A percentile compares a stretch with the other conserved stretches of the same genome.
phyloP scores from a whole-genome alignment of 1,284 basidiomycete genomes.

The Ganoderma multipileum region DNA sequence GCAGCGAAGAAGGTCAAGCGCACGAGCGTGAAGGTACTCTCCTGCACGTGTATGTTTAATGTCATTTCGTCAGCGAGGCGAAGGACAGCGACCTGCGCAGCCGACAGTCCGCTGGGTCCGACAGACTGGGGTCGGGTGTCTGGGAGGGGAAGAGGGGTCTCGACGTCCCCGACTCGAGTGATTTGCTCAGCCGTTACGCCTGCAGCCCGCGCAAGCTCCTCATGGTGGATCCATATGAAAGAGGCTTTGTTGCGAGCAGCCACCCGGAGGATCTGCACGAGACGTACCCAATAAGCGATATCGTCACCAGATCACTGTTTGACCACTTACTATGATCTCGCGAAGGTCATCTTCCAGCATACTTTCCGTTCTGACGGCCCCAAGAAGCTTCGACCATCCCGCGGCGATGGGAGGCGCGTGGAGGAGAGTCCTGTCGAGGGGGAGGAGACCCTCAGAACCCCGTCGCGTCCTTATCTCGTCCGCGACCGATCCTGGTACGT shows the following conservation, averaged over 20 bases:
- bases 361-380: slow-evolving; percentile 28
- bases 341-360: slow-evolving; percentile 32
- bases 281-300: not conserved
- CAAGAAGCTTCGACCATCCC: slow-evolving; percentile 29
- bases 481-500: not conserved
- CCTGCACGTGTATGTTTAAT: not conserved
- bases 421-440: not conserved
- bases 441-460: not conserved
- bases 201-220: not conserved
- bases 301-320: not conserved
- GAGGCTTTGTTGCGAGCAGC: slow-evolving; percentile 4
- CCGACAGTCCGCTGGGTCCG: not conserved
- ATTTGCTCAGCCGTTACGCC: slow-evolving; percentile 7
- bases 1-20: not conserved
- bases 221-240: slow-evolving; percentile 6
- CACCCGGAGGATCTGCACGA: not conserved
- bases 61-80: not conserved
- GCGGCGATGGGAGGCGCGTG: slow-evolving; percentile 22
- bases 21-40: not conserved
- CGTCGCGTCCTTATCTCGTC: slow-evolving; percentile 1
- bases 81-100: not conserved
- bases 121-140: not conserved
- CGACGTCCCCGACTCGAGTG: not conserved
- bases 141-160: not conserved
- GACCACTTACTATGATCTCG: slow-evolving; percentile 31